phyloP scores from a whole-genome alignment of 2,329 filamentous ascomycete species.

The Penicillium sp. region DNA sequence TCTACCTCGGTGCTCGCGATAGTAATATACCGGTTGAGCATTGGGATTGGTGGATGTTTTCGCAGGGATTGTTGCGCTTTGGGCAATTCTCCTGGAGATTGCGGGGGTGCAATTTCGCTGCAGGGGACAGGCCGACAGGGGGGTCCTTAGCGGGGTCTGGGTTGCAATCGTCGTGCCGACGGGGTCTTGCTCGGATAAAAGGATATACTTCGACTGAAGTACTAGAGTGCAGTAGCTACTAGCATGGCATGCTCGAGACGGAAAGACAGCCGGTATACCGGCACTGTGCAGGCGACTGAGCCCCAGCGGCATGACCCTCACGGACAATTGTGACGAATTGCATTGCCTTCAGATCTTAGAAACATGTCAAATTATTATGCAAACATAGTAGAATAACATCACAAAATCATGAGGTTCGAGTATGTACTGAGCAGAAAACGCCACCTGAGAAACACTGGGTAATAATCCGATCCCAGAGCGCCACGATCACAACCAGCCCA shows the following conservation, averaged over 20 bases:
- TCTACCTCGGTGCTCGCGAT: constrained; percentile 24
- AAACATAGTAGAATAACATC: not conserved
- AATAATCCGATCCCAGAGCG: not conserved
- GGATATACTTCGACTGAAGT: not conserved
- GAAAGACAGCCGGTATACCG: not conserved
- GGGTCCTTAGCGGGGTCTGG: not conserved
- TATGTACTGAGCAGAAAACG: not conserved
- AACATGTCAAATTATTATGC: not conserved
- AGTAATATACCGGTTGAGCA: constrained; percentile 20
- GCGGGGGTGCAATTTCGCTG: constrained; percentile 8
- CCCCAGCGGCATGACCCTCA: not conserved
- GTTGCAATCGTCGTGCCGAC: not conserved
- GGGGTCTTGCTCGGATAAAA: not conserved
- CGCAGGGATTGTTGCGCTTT: constrained; percentile 9
- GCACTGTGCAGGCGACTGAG: no score
- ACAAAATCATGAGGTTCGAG: not conserved
- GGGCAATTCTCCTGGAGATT: constrained; percentile 22
- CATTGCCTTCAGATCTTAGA: not conserved
- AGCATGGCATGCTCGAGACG: not conserved
- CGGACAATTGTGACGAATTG: not conserved
- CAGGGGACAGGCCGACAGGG: not conserved
- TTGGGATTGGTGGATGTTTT: constrained; percentile 33
- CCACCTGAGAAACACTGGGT: not conserved
- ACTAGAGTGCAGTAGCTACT: no score
- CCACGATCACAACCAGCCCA: not conserved